These are phyloP conservation scores for Pisolithus orientalis DNA, from an alignment of 768 basidiomycete genomes.

Conservation along the genomic window DNA sequence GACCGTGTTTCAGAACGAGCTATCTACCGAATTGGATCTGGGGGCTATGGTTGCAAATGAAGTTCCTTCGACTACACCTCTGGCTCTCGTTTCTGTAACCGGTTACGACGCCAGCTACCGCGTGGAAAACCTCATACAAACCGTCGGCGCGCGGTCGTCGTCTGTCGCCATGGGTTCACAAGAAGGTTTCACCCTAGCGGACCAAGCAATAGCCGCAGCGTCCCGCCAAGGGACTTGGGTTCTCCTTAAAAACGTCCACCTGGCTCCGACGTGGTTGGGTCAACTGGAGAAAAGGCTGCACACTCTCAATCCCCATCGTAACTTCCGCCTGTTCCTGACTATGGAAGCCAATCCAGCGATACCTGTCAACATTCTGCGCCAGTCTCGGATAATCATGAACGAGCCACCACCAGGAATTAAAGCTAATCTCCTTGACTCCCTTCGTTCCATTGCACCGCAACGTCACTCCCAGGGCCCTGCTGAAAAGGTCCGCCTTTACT, in stretches of 20 bases:
- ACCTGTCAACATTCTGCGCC: constrained; percentile 93
- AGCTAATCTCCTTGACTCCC: constrained; percentile 89
- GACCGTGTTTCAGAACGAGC: constrained; percentile 71
- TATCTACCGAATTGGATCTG: constrained; percentile 77
- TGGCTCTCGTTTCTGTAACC: constrained; percentile 87
- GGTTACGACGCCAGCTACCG: constrained; percentile 99
- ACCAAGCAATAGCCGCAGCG: constrained; percentile 91
- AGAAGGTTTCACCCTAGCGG: constrained; percentile 93
- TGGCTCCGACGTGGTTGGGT: constrained; percentile 92
- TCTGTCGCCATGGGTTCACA: constrained; percentile 98
- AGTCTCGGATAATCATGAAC: constrained; percentile 96
- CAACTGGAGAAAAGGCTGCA: constrained; percentile 96
- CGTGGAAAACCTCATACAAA: constrained; percentile 81
- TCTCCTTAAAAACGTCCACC: constrained; percentile 93
- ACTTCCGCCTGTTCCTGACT: constrained; percentile 95
- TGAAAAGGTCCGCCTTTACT: constrained; percentile 90
- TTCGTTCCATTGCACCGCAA: constrained; percentile 63
- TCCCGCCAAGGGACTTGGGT: constrained; percentile 96
- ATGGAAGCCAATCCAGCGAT: constrained; percentile 96
- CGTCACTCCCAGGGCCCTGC: constrained; percentile 81
- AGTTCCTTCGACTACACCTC: constrained; percentile 71
- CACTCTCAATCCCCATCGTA: constrained; percentile 80
- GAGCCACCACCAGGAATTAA: constrained; percentile 97
- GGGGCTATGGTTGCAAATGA: constrained; percentile 73
- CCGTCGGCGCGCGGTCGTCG: constrained; percentile 67